Base-by-base conservation (phyloP, 495 filamentous ascomycete species). In the Penicillium psychrofluorescens region DNA sequence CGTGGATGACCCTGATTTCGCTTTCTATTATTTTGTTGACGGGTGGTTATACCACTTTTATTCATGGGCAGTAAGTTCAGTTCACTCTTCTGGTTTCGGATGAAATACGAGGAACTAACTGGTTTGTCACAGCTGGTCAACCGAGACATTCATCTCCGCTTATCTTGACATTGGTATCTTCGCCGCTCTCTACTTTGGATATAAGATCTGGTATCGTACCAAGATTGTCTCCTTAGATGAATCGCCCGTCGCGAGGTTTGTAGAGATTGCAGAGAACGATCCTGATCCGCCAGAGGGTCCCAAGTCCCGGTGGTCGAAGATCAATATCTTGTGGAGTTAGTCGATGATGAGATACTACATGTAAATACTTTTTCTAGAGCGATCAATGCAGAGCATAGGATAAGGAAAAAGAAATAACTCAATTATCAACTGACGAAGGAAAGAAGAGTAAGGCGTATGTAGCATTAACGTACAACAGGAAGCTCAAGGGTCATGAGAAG, bases 41-140 rank as follows among this genome's bases (percentile, higher is more conserved):
- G 41, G 79, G 75, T 41, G 78, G 79, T 14, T 81, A 79, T 50
- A 63, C 65, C 15, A 75, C 77, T 38, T 81, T 81, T 46, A 76
- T 76, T 51, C 68, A 75, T 4, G 64, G 69, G 1, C 57, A 71
- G 41, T 51, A 40, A 28, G 41, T 36, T 12, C 4, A 6, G 2
- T 6, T 22, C 2, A 22, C 22, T 6, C 22, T 22, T 22, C 4
- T 4, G 22, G 22, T 4, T 22, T 22, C 6, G 22, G 22, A 22
- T 22, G 4, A 22, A 22, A 22, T 22, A 6, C 22, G 22, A 22
- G 22, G 6, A 22, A 22, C 22, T 22, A 22, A 22, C 22, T 0
- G 22, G 22, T 22, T 22, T 22, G 22, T 22, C 22, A 22, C 22
- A 47, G 44, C 14, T 61, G 55, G 55, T 45, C 35, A 35, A 53